Evolutionary conservation across 192 early-diverging fungal species (phyloP).

Genomic region (Jimgerdemannia lactiflua): DNA sequence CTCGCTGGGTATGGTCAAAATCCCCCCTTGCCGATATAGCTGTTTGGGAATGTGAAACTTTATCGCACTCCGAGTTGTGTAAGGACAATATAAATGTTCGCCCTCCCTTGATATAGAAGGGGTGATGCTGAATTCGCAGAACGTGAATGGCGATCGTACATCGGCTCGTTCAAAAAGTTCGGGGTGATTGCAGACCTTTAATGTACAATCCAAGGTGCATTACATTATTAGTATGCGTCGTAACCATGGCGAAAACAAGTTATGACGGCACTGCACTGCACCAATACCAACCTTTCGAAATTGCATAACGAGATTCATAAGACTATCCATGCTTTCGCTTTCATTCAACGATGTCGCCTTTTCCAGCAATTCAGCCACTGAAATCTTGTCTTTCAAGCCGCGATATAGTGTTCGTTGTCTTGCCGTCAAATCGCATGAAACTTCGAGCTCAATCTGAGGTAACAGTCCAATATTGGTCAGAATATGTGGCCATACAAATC

Average conservation of each 20-base stretch:
- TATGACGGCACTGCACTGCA: too few species aligned
- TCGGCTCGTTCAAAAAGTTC: slow-evolving; percentile 86
- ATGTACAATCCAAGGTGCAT: background rate
- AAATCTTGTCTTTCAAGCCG: slow-evolving; percentile 75
- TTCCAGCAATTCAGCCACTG: slow-evolving; percentile 71
- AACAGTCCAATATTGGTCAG: background rate
- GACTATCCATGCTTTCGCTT: slow-evolving; percentile 70
- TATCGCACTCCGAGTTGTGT: slow-evolving; percentile 60
- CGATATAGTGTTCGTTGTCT: slow-evolving; percentile 72
- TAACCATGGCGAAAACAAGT: background rate
- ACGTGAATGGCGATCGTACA: slow-evolving; percentile 68
- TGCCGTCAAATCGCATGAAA: slow-evolving; percentile 75
- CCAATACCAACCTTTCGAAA: slow-evolving; percentile 61
- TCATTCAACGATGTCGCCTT: slow-evolving; percentile 61
- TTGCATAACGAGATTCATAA: slow-evolving; percentile 96
- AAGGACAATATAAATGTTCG: slow-evolving; percentile 54
- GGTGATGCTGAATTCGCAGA: slow-evolving; percentile 56
- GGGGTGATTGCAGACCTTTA: slow-evolving; percentile 77
- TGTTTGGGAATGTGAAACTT: slow-evolving; percentile 65
- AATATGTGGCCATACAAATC: background rate
- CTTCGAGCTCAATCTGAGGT: slow-evolving; percentile 69
- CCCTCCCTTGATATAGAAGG: slow-evolving; percentile 60
- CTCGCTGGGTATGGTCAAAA: slow-evolving; percentile 39
- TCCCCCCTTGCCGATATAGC: slow-evolving; percentile 63
- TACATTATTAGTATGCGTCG: background rate